These are phyloP conservation scores for Paradendryphiella salina DNA, from an alignment of 2,329 filamentous ascomycete species.

Conservation along the genomic window DNA sequence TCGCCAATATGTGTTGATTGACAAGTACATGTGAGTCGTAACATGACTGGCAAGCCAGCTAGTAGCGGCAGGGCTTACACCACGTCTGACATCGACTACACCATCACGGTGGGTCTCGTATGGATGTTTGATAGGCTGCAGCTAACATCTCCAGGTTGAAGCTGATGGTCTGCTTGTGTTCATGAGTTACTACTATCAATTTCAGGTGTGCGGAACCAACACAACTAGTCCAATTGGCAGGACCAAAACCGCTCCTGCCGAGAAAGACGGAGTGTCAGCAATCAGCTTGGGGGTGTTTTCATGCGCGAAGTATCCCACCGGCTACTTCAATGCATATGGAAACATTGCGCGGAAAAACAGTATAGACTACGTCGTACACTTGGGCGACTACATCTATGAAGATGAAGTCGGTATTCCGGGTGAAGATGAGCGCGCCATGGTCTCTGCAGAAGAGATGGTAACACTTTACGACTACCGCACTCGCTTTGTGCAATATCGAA, in stretches of 20 bases:
- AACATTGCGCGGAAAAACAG: constrained; percentile 45
- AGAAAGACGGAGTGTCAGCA: constrained; percentile 59
- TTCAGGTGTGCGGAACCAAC: constrained; percentile 66
- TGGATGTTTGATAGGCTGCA: too few species aligned
- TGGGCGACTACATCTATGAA: constrained; percentile 53
- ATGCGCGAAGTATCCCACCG: constrained; percentile 60
- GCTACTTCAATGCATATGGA: constrained; percentile 56
- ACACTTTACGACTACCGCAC: constrained; percentile 52
- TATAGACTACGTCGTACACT: constrained; percentile 48
- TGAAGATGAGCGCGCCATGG: constrained; percentile 28
- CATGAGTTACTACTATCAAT: constrained; percentile 71
- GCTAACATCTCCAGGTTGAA: constrained; percentile 54
- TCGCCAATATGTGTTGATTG: constrained; percentile 70
- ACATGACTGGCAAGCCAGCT: constrained; percentile 52
- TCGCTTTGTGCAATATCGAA: constrained; percentile 47
- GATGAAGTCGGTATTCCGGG: constrained; percentile 35
- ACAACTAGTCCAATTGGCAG: constrained; percentile 65
- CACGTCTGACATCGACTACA: constrained; percentile 74
- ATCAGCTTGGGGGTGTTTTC: constrained; percentile 71
- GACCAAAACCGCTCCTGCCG: constrained; percentile 68
- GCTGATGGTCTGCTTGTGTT: constrained; percentile 64
- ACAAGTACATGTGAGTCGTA: constrained; percentile 58
- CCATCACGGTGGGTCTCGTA: constrained; percentile 35
- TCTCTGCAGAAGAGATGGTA: constrained; percentile 45
- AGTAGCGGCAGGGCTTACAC: constrained; percentile 66